Conservation (phyloP, 1,284 basidiomycete genomes). For the Ceratobasidium sp. region DNA sequence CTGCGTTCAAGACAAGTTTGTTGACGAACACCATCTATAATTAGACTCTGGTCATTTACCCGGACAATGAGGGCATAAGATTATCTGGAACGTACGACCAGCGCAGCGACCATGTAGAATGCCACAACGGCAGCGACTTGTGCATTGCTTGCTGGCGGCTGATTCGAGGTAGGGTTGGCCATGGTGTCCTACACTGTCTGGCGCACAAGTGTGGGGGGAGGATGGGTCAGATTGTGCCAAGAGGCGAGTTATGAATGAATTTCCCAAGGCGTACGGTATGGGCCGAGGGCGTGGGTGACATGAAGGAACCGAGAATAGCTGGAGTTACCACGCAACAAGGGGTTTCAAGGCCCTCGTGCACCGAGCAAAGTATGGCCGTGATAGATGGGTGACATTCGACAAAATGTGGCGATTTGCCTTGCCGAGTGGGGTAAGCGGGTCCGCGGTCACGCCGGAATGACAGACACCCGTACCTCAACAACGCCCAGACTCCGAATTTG, state of each 20-base stretch:
- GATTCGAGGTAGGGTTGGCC: constrained; percentile 12
- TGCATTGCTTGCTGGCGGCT: constrained; percentile 38
- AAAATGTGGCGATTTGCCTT: too few relatives aligned
- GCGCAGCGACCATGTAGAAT: constrained; percentile 79
- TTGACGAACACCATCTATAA: constrained; percentile 54
- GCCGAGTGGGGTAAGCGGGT: too few relatives aligned
- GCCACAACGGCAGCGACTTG: constrained; percentile 74
- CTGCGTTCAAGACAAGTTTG: constrained; percentile 75
- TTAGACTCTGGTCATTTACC: background rate
- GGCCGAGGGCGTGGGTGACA: background rate
- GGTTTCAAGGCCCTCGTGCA: too few relatives aligned
- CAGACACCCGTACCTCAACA: too few relatives aligned
- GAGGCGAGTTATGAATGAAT: background rate
- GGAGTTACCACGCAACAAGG: background rate
- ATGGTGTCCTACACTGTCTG: background rate
- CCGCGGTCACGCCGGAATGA: too few relatives aligned
- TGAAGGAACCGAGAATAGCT: background rate
- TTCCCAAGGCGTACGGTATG: background rate
- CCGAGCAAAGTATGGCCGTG: too few relatives aligned
- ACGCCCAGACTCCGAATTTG: too few relatives aligned
- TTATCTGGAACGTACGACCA: constrained; percentile 65
- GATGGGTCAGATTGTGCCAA: background rate
- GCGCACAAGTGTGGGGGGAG: background rate
- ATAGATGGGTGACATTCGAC: too few relatives aligned
- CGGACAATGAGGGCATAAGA: background rate